Base-by-base conservation (phyloP, 441 rosid species). In the Arabidopsis hybrid region DNA sequence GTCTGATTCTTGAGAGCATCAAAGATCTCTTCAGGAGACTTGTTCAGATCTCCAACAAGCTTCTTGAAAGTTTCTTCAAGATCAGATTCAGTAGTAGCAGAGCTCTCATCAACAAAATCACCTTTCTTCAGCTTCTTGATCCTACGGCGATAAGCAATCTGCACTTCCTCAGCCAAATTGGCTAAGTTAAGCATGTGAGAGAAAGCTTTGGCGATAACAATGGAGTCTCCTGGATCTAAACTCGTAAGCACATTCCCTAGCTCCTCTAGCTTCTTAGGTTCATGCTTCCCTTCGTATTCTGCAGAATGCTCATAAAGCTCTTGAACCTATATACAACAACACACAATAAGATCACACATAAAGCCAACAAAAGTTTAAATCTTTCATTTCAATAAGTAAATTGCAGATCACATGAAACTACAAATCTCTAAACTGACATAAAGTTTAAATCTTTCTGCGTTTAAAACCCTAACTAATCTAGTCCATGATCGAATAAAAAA, bases 131-230 rank as follows among this genome's bases (percentile, higher is more conserved):
- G 73, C 85, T 88, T 95, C 82, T 86, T 90, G 78, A 83, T 87
- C 77, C 95, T 83, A 40, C 98, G 85, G 1, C 97, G 87, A 13
- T 85, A 69, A 26, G 99, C 99, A 72, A 95, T 91, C 83, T 95
- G 97, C 29, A 95, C 97, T 78, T 92, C 99, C 81, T 93, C 96
- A 8, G 98, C 98, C 64, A 94, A 77, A 80, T 95, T 95, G 52
- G 97, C 97, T 83, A 95, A 78, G 85, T 85, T 95, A 76, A 95
- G 99, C 99, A 95, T 95, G 81, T 91, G 91, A 45, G 97, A 81
- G 81, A 91, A 92, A 29, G 98, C 82, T 61, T 92, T 95, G 4
- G 99, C 80, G 62, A 95, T 65, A 34, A 91, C 96, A 73, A 95
- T 95, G 63, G 99, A 91, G 68, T 95, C 99, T 34, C 96, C 98